phyloP scores from a whole-genome alignment of 1,284 basidiomycete species.

The Ceratobasidium sp. region DNA sequence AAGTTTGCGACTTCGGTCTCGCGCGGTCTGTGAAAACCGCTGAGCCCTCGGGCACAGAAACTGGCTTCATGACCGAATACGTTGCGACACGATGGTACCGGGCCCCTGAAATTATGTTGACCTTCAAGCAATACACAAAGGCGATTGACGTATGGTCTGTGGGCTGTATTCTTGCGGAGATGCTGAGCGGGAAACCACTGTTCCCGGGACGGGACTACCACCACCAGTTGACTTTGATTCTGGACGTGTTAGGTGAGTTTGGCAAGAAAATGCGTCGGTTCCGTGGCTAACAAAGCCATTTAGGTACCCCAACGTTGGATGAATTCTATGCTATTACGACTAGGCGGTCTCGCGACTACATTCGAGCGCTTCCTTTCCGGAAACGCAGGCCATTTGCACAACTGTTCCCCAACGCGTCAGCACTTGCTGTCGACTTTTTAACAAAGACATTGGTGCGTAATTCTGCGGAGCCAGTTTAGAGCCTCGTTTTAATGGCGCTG shows the following conservation, averaged over 20 bases:
- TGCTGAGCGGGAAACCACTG: constrained; percentile 92
- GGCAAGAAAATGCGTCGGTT: neutral
- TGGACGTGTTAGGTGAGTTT: constrained; percentile 81
- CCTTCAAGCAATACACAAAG: constrained; percentile 96
- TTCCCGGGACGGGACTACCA: constrained; percentile 98
- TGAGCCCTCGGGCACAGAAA: constrained; percentile 83
- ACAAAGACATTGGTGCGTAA: constrained; percentile 83
- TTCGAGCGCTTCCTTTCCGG: constrained; percentile 87
- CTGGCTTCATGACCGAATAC: constrained; percentile 94
- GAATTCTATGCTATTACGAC: constrained; percentile 93
- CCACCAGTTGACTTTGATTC: constrained; percentile 90
- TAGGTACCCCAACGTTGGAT: constrained; percentile 81
- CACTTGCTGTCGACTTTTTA: constrained; percentile 89
- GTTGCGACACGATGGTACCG: constrained; percentile 90
- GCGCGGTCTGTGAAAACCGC: constrained; percentile 88
- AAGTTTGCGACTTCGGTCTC: constrained; percentile 89
- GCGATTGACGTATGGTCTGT: constrained; percentile 96
- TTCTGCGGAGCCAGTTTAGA: constrained; percentile 39
- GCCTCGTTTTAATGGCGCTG: neutral
- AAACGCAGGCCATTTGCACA: constrained; percentile 81
- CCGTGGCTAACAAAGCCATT: neutral
- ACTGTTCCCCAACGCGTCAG: constrained; percentile 88
- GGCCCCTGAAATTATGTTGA: constrained; percentile 96
- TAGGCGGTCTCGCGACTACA: constrained; percentile 86
- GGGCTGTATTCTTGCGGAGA: constrained; percentile 96